These are phyloP conservation scores for Ustilago trichophora DNA, from an alignment of 1,284 basidiomycete genomes.

Conservation along the genomic window DNA sequence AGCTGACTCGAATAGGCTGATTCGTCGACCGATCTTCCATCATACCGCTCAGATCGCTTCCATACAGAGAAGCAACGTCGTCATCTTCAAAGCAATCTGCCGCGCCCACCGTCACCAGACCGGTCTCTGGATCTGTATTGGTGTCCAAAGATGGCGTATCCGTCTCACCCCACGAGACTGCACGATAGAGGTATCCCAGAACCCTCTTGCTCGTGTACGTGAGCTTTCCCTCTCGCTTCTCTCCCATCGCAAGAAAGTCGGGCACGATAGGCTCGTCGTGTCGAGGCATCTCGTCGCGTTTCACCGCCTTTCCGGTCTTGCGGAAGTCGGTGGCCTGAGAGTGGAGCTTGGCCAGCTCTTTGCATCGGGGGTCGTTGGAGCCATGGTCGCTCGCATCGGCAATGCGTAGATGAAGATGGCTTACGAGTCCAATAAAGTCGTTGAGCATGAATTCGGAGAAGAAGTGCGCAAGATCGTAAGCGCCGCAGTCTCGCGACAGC, in stretches of 20 bases:
- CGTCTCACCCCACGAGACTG: conserved; percentile 27
- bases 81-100: conserved; percentile 2
- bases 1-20: conserved; percentile 1
- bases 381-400: conserved; percentile 74
- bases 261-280: conserved; percentile 23
- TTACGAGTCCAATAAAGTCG: conserved; percentile 72
- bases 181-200: conserved; percentile 25
- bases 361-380: conserved; percentile 73
- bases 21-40: background rate
- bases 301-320: conserved; percentile 42
- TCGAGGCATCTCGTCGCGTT: conserved; percentile 3
- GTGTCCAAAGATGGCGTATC: conserved; percentile 29
- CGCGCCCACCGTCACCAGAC: conserved; percentile 4
- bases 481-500: conserved; percentile 70
- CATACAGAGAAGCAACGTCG: background rate
- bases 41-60: conserved; percentile 4
- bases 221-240: conserved; percentile 13
- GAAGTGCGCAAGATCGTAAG: conserved; percentile 77
- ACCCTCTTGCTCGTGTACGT: conserved; percentile 24
- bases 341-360: conserved; percentile 75
- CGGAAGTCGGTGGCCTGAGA: conserved; percentile 71
- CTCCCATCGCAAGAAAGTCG: conserved; percentile 33
- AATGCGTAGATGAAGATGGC: conserved; percentile 73
- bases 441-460: conserved; percentile 74
- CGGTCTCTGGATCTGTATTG: conserved; percentile 21